Percentiles rank a stretch among this genome's conserved stretches.
Conservation (phyloP, 441 rosid genomes). For the Jatropha podagrica region DNA sequence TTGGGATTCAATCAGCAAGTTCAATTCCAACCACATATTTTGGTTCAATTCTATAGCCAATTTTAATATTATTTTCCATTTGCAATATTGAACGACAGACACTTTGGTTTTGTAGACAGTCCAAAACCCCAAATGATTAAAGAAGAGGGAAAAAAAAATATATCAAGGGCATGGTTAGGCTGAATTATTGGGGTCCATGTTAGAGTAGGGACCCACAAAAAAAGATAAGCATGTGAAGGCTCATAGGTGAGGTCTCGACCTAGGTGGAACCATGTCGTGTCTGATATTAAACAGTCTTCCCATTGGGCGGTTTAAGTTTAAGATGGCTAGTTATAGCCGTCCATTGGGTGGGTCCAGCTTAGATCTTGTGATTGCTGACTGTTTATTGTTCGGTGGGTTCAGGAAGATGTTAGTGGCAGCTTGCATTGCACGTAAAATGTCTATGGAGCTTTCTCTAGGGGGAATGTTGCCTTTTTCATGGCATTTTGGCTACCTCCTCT, state of each 20-base stretch:
- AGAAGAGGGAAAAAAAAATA: background rate
- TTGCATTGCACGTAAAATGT: too few relatives aligned
- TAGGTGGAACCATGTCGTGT: conserved; percentile 26
- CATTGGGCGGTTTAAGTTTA: background rate
- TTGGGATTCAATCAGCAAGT: too few relatives aligned
- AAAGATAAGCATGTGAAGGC: background rate
- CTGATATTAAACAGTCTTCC: background rate
- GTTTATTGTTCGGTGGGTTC: background rate
- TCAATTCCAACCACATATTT: too few relatives aligned
- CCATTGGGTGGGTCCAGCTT: background rate
- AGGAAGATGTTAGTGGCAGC: too few relatives aligned
- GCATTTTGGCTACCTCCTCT: too few relatives aligned
- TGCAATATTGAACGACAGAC: conserved; percentile 10
- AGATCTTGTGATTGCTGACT: background rate
- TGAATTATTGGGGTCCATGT: background rate
- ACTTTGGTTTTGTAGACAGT: background rate
- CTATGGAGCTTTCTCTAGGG: background rate
- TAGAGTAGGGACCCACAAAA: background rate
- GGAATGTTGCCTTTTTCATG: background rate
- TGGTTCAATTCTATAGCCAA: background rate
- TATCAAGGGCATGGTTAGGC: background rate
- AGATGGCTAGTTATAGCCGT: background rate
- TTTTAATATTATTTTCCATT: too few relatives aligned
- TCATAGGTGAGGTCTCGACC: background rate
- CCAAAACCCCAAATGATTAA: background rate